These are phyloP conservation scores for Cyclanthera cordifolia DNA, from an alignment of 306 rosid genomes.

Conservation along the genomic window DNA sequence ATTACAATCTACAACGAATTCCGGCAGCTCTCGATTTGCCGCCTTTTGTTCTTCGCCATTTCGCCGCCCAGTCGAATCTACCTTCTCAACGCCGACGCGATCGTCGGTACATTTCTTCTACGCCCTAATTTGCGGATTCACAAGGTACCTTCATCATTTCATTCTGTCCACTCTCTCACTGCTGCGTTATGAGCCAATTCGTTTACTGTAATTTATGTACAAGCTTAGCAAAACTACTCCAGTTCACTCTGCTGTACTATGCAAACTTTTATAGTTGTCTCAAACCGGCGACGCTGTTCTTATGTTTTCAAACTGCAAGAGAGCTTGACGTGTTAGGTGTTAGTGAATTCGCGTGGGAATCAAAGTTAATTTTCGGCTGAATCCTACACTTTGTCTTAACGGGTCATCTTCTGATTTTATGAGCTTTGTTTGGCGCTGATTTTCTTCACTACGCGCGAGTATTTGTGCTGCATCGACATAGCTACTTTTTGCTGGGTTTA, in stretches of 20 bases:
- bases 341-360: not conserved
- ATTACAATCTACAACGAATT: conserved; percentile 2
- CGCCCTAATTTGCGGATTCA: conserved; percentile 3
- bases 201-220: not conserved
- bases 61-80: not conserved
- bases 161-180: not conserved
- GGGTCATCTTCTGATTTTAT: not conserved
- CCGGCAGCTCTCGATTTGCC: conserved; percentile 11
- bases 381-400: not conserved
- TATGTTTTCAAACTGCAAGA: not conserved
- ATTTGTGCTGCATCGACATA: not conserved
- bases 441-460: not conserved
- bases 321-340: not conserved
- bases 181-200: not conserved
- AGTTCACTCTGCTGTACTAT: not conserved
- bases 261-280: not conserved
- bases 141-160: not conserved
- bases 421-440: not conserved
- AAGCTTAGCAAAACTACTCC: not conserved
- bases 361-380: not conserved
- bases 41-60: conserved; percentile 10
- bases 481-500: not conserved
- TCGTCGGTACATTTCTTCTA: not conserved
- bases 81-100: not conserved
- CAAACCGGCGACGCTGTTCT: not conserved